Evolutionary conservation across 176 grass and related monocot species (phyloP).

Genomic region (sorghum (Sorghum bicolor)): Sorghum_bicolor_NCBIv3 NC_012873.2:66859501-66860000

Average conservation of each 20-base stretch:
- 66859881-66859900: conserved; percentile 26
- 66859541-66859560: not conserved
- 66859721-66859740: not conserved
- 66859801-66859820: conserved; percentile 55
- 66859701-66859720: not conserved
- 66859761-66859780: not conserved
- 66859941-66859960: not conserved
- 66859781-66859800: not conserved
- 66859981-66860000: conserved; percentile 43
- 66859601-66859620: not conserved
- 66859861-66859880: conserved; percentile 98
- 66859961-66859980: not conserved
- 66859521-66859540: not conserved
- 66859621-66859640: not conserved
- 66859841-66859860: conserved; percentile 91
- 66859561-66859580: not conserved
- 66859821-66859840: conserved; percentile 96
- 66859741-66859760: not conserved
- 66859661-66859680: not conserved
- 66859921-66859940: not conserved
- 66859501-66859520: not conserved
- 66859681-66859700: not conserved
- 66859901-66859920: too few relatives aligned
- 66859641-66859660: not conserved
- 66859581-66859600: not conserved